Base-by-base conservation (phyloP, 805 yeast species). In the Metschnikowia shivogae region DNA sequence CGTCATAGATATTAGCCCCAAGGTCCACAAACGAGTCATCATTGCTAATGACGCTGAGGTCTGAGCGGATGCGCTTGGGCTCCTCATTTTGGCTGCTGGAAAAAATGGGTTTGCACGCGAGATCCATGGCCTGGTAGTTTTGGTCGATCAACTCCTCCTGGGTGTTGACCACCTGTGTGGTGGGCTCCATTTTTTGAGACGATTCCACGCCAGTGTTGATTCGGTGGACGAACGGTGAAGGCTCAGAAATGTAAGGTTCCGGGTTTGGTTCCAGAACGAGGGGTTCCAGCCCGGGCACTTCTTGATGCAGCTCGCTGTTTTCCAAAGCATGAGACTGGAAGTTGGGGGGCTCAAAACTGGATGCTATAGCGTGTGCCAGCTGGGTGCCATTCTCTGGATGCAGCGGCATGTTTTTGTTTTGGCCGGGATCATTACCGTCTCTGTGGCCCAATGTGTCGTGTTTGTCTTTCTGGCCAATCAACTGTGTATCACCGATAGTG, bases 151-250 rank as follows among this genome's bases (percentile, higher is more conserved):
- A 33, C 28, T 53, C 58, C 35, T 61, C 65, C 41, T 62, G 66
- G 6, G 66, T 62, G 34, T 61, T 62, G 31, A 54, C 44, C 29
- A 70, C 75, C 45, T 70, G 73, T 6, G 64, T 55, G n/a, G 67
- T 51, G 19, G 63, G 50, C 34, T 47, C 56, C 7, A 31, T 30
- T 39, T 32, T 30, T 24, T 39, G 42, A 10, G 35, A 22, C 17
- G 35, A 30, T 4, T 22, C 30, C 29, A 20, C 42, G 11, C n/a
- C 42, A 32, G 12, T 30, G 11, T 34, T 20, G 27, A 31, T 14
- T 24, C 22, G 22, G 14, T 31, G 35, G 28, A 39, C 26, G 10
- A 39, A 39, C 6, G 36, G 29, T 1, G 42, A 32, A 3, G 34
- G 27, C 11, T 37, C 24, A 10, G 39, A 14, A n/a, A 12, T 32